Evolutionary conservation across 2,329 filamentous ascomycete species (phyloP), one percentile per base, ranked within the genome.

Genomic region (Fusarium succisae): DNA sequence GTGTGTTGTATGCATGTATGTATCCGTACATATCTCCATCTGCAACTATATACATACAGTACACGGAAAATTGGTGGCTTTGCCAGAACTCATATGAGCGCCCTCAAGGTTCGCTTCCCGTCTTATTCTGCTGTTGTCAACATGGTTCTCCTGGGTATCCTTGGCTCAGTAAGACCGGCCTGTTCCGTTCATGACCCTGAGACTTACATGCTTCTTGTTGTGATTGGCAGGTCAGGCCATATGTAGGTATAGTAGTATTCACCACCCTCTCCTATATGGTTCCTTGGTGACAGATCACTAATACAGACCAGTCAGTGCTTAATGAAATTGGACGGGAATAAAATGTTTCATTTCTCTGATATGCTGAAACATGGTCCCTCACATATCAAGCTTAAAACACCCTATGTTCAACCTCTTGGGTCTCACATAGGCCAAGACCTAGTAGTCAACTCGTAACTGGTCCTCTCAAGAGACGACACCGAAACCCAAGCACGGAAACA

Each of bases 41-140:
- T 61, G 38, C 35, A 61, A 55, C 64, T 61, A 28, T 66, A 59
- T 70, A 47, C 39, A 32, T 32, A n/a, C 20, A 47, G 28, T n/a
- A 47, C 35, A 26, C 13, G 24, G 38, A 45, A 50, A 32, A 24
- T 56, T 28, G 45, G 59, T 58, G 69, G 63, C 69, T 45, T 48
- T 53, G 32, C 65, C 55, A 17, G 56, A 38, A 54, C 70, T 73
- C 70, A 70, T 45, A 56, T 55, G 43, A 73, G 66, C 56, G 67
- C 61, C 71, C 60, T 65, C 50, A 41, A 32, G 43, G 61, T 41
- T 65, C 63, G 67, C 55, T 65, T 69, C 58, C 62, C 38, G 45
- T 30, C 41, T 58, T 53, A 43, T 54, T 55, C 48, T 41, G 38
- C 44, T 45, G 22, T 26, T 41, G 30, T 37, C 26, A 44, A 43